A percentile compares a stretch with the other conserved stretches of the same genome.
Evolutionary conservation across 441 rosid species (phyloP).

Genomic region (Bruguiera hainesii): DNA sequence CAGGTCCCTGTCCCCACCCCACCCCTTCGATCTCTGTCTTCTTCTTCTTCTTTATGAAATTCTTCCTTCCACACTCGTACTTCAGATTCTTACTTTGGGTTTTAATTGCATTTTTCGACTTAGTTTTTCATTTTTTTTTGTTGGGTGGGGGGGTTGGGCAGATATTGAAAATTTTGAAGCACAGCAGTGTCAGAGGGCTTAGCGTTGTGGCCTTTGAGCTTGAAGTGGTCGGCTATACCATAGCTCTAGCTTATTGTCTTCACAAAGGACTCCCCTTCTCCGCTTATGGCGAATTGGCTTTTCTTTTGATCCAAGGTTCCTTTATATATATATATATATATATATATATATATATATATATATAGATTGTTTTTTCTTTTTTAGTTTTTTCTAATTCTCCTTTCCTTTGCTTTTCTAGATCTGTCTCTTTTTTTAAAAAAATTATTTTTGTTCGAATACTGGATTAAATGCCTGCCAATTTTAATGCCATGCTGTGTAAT

Average conservation of each 20-base stretch:
- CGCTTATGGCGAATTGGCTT: slow-evolving; percentile 85
- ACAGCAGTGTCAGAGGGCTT: slow-evolving; percentile 78
- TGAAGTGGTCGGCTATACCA: slow-evolving; percentile 85
- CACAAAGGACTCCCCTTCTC: slow-evolving; percentile 95
- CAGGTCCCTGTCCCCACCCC: slow-evolving; percentile 43
- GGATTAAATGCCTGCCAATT: no score
- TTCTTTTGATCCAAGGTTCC: slow-evolving; percentile 75
- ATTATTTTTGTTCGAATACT: no score
- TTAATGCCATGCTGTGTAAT: no score
- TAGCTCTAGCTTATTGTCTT: slow-evolving; percentile 86
- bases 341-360: neutral
- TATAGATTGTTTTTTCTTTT: no score
- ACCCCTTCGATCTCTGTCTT: no score
- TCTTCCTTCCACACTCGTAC: neutral
- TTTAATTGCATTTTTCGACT: neutral
- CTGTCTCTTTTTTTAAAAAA: no score
- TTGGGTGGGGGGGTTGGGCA: slow-evolving; percentile 11
- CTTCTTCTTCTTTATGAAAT: neutral
- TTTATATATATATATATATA: neutral
- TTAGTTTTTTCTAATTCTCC: neutral
- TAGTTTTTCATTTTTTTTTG: neutral
- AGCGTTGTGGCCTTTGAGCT: slow-evolving; percentile 83
- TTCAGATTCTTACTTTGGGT: neutral
- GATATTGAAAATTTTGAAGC: slow-evolving; percentile 84
- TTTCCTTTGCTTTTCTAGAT: no score